Evolutionary conservation across 139 green algal species (phyloP).

Genomic region (Haematococcus lacustris): DNA sequence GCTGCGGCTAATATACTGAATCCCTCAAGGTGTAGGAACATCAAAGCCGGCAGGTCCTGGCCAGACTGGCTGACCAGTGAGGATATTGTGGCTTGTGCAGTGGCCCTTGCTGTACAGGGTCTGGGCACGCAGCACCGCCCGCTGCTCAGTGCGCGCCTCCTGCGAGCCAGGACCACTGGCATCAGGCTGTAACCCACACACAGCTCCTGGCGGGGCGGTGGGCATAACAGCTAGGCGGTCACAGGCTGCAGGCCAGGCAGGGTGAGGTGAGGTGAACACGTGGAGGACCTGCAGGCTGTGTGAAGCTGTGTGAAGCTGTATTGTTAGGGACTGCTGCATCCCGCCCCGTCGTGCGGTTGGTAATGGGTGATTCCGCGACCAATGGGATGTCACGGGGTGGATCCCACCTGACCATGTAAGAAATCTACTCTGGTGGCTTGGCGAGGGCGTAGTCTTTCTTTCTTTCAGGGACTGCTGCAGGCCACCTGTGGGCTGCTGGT

Average conservation of each 20-base stretch:
- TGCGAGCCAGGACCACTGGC: slow-evolving; percentile 6
- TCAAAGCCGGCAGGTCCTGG: too few species aligned
- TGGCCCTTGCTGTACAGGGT: slow-evolving; percentile 33
- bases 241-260: background rate
- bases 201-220: background rate
- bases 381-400: background rate
- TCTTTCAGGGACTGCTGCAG: background rate
- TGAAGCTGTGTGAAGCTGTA: background rate
- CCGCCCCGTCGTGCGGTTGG: background rate
- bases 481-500: background rate
- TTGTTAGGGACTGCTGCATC: background rate
- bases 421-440: background rate
- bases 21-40: too few species aligned
- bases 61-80: slow-evolving; percentile 28
- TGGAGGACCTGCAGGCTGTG: background rate
- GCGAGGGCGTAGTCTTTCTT: background rate
- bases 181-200: background rate
- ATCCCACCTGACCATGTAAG: too few species aligned
- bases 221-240: background rate
- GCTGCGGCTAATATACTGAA: too few species aligned
- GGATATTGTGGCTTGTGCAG: slow-evolving; percentile 35
- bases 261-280: background rate
- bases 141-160: slow-evolving; percentile 19
- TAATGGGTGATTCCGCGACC: background rate
- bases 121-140: slow-evolving; percentile 13